Evolutionary conservation across 257 asterid genomes (phyloP), one percentile per base, ranked within the genome.

Genomic region (Petunia secreta): DNA sequence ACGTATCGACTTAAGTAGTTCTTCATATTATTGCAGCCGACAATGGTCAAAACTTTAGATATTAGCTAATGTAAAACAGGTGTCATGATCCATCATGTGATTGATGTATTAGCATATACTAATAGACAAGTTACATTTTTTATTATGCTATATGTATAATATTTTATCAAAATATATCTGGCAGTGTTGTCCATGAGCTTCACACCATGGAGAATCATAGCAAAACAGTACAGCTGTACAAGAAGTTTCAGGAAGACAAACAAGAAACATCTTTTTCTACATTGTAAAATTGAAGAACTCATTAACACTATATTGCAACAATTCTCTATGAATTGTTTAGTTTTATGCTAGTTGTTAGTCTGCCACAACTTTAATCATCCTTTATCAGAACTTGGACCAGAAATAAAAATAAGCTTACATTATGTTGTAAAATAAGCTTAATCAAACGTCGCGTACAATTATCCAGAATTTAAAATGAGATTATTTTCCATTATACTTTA

Each of bases 61-160:
- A 16, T 9, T 68, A 68, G 73, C 38, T 64, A 16, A 4, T 68
- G 40, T 43, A 44, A 44, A 4, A 48, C 43, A 71, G 34, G 0
- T 71, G 77, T 48, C 77, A 46, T 71, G 76, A 71, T 34, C 46
- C 43, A 5, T 38, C 77, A 71, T 38, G 60, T 71, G 77, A 71
- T 9, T 34, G 13, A 71, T 48, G 77, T 0, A 66, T 15, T 66
- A 66, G 15, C 40, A 65, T 13, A 37, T 64, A 38, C 16, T 40
- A 67, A 67, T 3, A 43, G 15, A n/a, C 75, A 41, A 67, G 55
- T 43, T 15, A 41, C 62, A 36, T 5, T 50, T 48, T 1, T 25
- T 50, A 71, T 25, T 50, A 50, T 34, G 46, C 13, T 15, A 48
- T 25, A 25, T 25, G 25, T 25, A 25, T 2, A 73, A 73, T 73